Evolutionary conservation across 148 eudicot species (phyloP), one percentile per base, ranked within the genome.

Genomic region (Amaranthus cruentus): DNA sequence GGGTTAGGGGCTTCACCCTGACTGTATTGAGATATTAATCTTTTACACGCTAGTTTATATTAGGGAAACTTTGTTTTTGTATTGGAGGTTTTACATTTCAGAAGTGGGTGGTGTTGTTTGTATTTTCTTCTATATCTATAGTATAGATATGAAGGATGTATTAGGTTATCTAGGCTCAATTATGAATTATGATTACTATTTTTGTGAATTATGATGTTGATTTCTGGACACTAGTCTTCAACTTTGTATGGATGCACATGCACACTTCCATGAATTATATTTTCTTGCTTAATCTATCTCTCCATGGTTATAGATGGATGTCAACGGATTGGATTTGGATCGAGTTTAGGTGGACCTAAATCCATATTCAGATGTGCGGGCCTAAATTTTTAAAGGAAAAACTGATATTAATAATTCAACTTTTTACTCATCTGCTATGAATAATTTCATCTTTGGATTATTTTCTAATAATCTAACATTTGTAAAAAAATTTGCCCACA

Each of bases 41-140:
- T 46, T 67, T 53, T 67, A 72, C 73, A 75, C 28, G 56, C 62
- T 78, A 73, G 76, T 60, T 66, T 44, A 55, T 70, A 50, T 79
- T 75, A 71, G 78, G 38, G 67, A 53, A 74, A 59, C 66, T 58
- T 44, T 38, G 54, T 55, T 64, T 49, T 66, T 55, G 47, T 44
- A n/a, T 59, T 49, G 67, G 21, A 51, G 75, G 50, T 43, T 47
- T 46, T 28, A 10, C 55, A 21, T 47, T 63, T 70, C n/a, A 49
- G 8, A 54, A 67, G 38, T 53, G 55, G 70, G 69, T 58, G 53
- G 73, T 47, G 7, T 66, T 76, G 13, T 70, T 9, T 28, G 66
- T 58, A 59, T 54, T 58, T 48, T 55, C 63, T 65, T 64, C 61
- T 43, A 73, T 78, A 28, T 28, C 38, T 28, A 28, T 28, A 72